Evolutionary conservation across 768 basidiomycete species (phyloP).

Genomic region (Tulasnella sp.): DNA sequence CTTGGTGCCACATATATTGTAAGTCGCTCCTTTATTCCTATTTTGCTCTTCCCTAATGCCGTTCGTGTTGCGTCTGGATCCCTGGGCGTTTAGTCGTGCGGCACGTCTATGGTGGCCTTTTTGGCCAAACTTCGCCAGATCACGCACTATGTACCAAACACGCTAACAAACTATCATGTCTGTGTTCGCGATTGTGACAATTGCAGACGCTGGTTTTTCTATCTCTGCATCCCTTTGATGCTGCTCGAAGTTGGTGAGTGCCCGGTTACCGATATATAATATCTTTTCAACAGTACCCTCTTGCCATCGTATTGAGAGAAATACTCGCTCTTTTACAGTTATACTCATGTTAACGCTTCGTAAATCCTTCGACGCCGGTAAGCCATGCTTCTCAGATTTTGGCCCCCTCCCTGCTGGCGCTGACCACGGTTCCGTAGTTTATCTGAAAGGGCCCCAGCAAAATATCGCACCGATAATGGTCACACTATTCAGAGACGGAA

Average conservation of each 20-base stretch:
- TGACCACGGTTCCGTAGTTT: background rate
- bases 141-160: background rate
- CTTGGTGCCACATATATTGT: background rate
- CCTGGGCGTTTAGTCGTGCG: background rate
- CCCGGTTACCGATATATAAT: no score
- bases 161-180: background rate
- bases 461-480: background rate
- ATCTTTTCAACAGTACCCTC: background rate
- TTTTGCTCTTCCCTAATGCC: no score
- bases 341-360: background rate
- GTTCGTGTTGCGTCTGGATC: background rate
- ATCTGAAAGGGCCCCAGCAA: background rate
- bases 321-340: background rate
- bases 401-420: background rate
- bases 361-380: background rate
- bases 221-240: background rate
- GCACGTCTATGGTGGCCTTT: background rate
- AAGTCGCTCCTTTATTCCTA: background rate
- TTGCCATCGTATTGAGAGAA: background rate
- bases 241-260: background rate
- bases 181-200: background rate
- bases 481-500: background rate
- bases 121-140: background rate
- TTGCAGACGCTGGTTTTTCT: background rate
- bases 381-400: background rate